Conservation (phyloP, 2,329 filamentous ascomycete genomes). For the Colletotrichum chlorophyti region DNA sequence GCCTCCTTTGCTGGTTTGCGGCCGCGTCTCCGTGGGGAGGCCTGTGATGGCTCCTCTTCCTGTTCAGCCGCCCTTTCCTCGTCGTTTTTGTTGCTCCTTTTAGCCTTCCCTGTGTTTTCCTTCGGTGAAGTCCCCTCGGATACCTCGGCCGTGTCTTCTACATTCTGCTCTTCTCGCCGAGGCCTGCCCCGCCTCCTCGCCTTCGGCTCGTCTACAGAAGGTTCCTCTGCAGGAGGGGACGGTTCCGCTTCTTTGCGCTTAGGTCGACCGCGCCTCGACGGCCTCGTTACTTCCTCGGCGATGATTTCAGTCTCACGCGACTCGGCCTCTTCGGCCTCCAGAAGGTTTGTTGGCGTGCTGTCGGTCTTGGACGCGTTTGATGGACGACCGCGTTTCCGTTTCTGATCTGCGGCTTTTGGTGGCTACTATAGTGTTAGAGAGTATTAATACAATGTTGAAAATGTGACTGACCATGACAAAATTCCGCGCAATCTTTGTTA, state of each 20-base stretch:
- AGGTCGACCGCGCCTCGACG: conserved; percentile 36
- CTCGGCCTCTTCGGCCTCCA: conserved; percentile 26
- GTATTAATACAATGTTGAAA: neutral
- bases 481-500: neutral
- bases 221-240: neutral
- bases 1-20: conserved; percentile 3
- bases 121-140: conserved; percentile 3
- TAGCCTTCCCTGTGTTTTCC: neutral
- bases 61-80: neutral
- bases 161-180: neutral
- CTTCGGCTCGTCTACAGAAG: neutral
- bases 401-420: conserved; percentile 36
- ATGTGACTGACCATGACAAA: conserved; percentile 13
- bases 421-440: conserved; percentile 9
- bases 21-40: neutral
- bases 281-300: conserved; percentile 32
- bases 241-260: conserved; percentile 4
- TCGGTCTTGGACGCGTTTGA: conserved; percentile 47
- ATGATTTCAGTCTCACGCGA: conserved; percentile 21
- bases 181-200: conserved; percentile 18
- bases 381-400: conserved; percentile 52
- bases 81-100: neutral
- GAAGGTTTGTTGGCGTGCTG: conserved; percentile 35
- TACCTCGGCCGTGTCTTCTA: neutral
- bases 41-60: neutral